A percentile compares a stretch with the other conserved stretches of the same genome.
Conservation (phyloP, 2,329 filamentous ascomycete genomes). For the Apiospora hydei region DNA sequence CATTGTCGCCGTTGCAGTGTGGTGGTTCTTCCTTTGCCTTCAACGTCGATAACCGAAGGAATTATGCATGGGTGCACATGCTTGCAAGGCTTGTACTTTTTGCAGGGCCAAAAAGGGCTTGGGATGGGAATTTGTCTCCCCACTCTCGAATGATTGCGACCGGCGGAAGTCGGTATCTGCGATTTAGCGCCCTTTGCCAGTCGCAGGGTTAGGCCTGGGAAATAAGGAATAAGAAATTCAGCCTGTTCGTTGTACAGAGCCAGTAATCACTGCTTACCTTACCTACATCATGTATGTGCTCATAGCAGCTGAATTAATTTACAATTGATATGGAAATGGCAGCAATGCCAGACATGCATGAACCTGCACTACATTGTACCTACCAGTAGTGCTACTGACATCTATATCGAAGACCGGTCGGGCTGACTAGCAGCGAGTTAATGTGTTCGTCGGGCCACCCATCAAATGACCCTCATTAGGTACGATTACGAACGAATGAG, state of each 20-base stretch:
- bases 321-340: background rate
- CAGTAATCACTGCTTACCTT: background rate
- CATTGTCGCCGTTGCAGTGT: conserved; percentile 52
- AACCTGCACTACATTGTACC: conserved; percentile 7
- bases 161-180: background rate
- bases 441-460: background rate
- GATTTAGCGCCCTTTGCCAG: background rate
- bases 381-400: no score
- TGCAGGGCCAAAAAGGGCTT: background rate
- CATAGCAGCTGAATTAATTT: background rate
- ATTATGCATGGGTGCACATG: conserved; percentile 12
- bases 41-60: conserved; percentile 16
- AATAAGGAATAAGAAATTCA: background rate
- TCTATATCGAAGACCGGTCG: background rate
- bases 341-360: conserved; percentile 1
- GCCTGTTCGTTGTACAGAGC: background rate
- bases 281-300: background rate
- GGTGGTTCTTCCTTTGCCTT: background rate
- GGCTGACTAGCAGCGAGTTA: background rate
- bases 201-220: background rate
- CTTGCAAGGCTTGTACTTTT: background rate
- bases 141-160: conserved; percentile 16
- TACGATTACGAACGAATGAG: background rate
- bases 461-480: background rate
- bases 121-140: background rate